Percentiles rank a stretch among this genome's conserved stretches.
These are phyloP conservation scores for Clavaria fumosa DNA, from an alignment of 768 basidiomycete genomes.

Conservation along the genomic window DNA sequence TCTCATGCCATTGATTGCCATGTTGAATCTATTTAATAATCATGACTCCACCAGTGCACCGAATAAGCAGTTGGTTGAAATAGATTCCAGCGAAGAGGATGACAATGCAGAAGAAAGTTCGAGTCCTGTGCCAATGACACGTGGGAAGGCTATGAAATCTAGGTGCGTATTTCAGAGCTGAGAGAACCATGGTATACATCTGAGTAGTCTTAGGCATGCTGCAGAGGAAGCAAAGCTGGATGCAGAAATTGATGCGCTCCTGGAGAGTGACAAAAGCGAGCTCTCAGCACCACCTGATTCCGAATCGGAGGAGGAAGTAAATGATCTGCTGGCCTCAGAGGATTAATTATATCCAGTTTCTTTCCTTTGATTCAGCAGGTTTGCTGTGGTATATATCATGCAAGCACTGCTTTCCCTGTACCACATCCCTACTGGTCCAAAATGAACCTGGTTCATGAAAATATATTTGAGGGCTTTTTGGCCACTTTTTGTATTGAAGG, in stretches of 20 bases:
- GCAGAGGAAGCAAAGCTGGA: conserved; percentile 28
- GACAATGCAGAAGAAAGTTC: conserved; percentile 7
- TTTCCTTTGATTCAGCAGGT: too few relatives aligned
- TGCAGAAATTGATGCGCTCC: conserved; percentile 24
- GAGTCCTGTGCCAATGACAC: background rate
- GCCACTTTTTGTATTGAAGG: too few relatives aligned
- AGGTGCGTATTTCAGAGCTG: conserved; percentile 11
- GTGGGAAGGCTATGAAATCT: conserved; percentile 9
- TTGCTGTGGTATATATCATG: too few relatives aligned
- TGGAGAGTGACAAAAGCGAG: conserved; percentile 15
- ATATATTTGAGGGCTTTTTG: too few relatives aligned
- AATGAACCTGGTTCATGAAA: too few relatives aligned
- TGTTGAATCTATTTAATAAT: background rate
- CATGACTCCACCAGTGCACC: conserved; percentile 18
- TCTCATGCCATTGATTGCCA: too few relatives aligned
- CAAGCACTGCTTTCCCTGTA: too few relatives aligned
- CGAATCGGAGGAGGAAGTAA: conserved; percentile 32
- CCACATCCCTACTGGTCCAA: too few relatives aligned
- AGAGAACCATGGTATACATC: conserved; percentile 9
- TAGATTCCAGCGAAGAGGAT: conserved; percentile 26
- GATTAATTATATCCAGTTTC: background rate
- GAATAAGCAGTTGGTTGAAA: conserved; percentile 25
- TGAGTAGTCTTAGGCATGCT: conserved; percentile 8
- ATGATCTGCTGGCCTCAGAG: conserved; percentile 23
- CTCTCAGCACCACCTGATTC: conserved; percentile 40